Conservation (phyloP, 2,329 filamentous ascomycete genomes). For the Fusarium austroafricanum region DNA sequence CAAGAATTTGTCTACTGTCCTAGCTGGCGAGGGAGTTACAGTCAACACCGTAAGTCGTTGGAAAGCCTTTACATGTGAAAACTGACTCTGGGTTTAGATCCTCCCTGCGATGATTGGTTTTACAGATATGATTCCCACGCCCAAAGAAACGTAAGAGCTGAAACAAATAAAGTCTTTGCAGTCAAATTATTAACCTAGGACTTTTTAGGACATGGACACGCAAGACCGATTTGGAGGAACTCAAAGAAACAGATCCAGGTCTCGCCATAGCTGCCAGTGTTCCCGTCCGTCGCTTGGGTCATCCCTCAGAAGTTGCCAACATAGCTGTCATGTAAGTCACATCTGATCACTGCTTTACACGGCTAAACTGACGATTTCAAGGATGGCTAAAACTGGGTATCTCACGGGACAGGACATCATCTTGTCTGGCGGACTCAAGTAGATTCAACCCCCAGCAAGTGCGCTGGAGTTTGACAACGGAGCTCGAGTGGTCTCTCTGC, state of each 20-base stretch:
- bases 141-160: slow-evolving; percentile 45
- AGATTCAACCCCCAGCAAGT: neutral
- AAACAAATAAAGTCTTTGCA: accelerated
- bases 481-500: too few relatives aligned
- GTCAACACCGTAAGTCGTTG: slow-evolving; percentile 48
- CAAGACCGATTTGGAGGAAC: slow-evolving; percentile 47
- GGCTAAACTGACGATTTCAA: neutral
- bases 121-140: slow-evolving; percentile 52
- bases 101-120: slow-evolving; percentile 52
- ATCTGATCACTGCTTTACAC: accelerated
- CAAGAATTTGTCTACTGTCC: slow-evolving; percentile 48
- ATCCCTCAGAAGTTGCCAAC: slow-evolving; percentile 51
- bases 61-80: accelerated
- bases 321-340: slow-evolving; percentile 50
- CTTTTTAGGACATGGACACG: slow-evolving; percentile 48
- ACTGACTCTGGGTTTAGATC: slow-evolving; percentile 21
- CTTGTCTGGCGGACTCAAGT: slow-evolving; percentile 25
- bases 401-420: slow-evolving; percentile 29
- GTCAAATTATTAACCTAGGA: neutral
- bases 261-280: slow-evolving; percentile 51
- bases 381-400: slow-evolving; percentile 37
- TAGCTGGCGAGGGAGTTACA: slow-evolving; percentile 50
- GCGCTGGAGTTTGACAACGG: too few relatives aligned
- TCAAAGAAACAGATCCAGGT: slow-evolving; percentile 48
- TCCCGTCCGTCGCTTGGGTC: slow-evolving; percentile 50